Base-by-base conservation (phyloP, 306 rosid species). In the Vigna reflexopilosa region DNA sequence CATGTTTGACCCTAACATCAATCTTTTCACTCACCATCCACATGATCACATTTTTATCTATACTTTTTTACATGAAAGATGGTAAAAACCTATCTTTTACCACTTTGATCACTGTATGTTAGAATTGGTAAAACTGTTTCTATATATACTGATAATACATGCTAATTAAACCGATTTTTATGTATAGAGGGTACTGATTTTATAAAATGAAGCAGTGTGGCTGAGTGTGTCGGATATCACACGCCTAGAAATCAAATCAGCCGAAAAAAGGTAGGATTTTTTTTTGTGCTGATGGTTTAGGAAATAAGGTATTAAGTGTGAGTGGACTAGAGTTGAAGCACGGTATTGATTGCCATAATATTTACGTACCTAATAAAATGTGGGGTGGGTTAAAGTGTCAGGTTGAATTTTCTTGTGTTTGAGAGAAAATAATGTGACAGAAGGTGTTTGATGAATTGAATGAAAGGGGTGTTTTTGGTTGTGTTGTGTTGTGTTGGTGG, bases 401-500 rank as follows among this genome's bases (percentile, higher is more conserved):
- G 62, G 6, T 50, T 22, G 7, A 52, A n/a, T 54, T 47, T 56
- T 13, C 13, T 9, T 42, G 2, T 42, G 47, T 17, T 9, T 28
- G 30, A 7, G 48, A 5, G 38, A 75, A 62, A 50, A 70, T 10
- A 50, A 70, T 16, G 24, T 72, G 42, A 16, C 57, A 54, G 62
- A 49, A 15, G 20, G 59, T 64, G 65, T 67, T 50, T 50, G 22
- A 7, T 57, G 30, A 69, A 85, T 77, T 86, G 82, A 79, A 81
- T 55, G 77, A 62, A 71, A 51, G 22, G 9, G 32, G 11, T 30
- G 22, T 61, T 15, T 84, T 84, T 52, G 66, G 57, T 89, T 83
- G 85, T 87, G 86, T 78, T 70, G 86, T 86, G 85, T 77, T 70
- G 89, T 42, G 47, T 9, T 42, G 90, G 93, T 86, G 93, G 97